phyloP scores from a whole-genome alignment of 2,329 filamentous ascomycete genomes.

The Teratosphaeria pseudoeucalypti region DNA sequence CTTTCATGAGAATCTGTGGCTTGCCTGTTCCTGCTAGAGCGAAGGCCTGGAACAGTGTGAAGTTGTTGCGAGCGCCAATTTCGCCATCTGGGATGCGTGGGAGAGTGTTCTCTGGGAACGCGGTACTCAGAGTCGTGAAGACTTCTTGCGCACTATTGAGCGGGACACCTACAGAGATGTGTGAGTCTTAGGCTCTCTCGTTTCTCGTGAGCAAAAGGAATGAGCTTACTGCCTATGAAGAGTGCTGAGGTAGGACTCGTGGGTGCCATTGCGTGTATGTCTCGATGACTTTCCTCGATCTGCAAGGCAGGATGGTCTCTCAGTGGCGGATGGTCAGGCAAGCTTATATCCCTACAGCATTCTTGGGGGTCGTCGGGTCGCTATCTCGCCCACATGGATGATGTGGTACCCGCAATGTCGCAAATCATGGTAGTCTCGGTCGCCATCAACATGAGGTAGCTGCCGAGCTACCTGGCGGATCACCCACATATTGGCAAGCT shows the following conservation, averaged over 20 bases:
- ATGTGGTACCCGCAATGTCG: not conserved
- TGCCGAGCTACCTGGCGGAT: not conserved
- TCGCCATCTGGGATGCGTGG: conserved; percentile 29
- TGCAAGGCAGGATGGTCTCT: not conserved
- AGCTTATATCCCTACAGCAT: not conserved
- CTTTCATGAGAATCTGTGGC: not conserved
- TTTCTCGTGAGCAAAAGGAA: not conserved
- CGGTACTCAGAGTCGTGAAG: not conserved
- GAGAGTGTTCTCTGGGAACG: not conserved
- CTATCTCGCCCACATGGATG: not conserved
- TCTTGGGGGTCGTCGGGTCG: not conserved
- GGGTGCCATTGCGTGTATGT: not conserved
- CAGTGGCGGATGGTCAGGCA: not conserved
- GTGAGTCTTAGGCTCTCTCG: not conserved
- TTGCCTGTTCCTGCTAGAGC: not conserved
- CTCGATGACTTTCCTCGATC: not conserved
- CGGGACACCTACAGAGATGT: not conserved
- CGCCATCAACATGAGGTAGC: not conserved
- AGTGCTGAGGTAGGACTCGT: not conserved
- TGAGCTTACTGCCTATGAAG: not conserved
- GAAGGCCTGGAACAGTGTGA: conserved; percentile 6
- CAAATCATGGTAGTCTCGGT: not conserved
- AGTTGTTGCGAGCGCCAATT: conserved; percentile 20
- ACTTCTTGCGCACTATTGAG: not conserved
- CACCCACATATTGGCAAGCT: not conserved